Evolutionary conservation across 352 stramenopile species (phyloP), one percentile per base, ranked within the genome.

Genomic region (Phytophthora brassicae): DNA sequence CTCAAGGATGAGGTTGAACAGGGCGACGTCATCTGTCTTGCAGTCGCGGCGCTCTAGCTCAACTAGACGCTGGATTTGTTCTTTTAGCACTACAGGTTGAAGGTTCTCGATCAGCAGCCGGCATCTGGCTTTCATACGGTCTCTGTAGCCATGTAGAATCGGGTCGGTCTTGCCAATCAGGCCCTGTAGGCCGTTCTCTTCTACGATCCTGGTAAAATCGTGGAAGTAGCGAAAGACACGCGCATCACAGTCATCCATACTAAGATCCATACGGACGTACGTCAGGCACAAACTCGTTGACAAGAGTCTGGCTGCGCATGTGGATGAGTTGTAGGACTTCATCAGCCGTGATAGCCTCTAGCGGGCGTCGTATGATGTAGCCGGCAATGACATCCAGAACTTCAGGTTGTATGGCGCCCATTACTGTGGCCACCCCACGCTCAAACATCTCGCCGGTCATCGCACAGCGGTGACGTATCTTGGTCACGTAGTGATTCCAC

Each of bases 401-500:
- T 6, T 20, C n/a, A 20, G 56, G 49, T 12, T 56, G 11, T 3
- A 41, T 19, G 1, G 52, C 33, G 28, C 56, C 56, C 17, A 54
- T 70, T 4, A 70, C 41, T 2, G 45, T 66, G 7, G 26, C 56
- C n/a, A 50, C 42, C 12, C 57, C 46, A 3, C 42, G 1, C 24
- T 66, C 56, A 28, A 49, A 60, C 29, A n/a, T 48, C 56, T 70
- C 49, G 6, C 48, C 55, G 12, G 41, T 66, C 22, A 62, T 49
- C 6, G 23, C 45, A 31, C 56, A 66, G 9, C 63, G 56, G 9
- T 70, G 45, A 9, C 23, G 42, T 5, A 66, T 60, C 31, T 66
- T 65, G 31, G 16, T 19, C 26, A 52, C 41, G 38, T 70, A 61
- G 24, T 60, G 41, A 8, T 60, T 35, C 49, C 56, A 58, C 19